Evolutionary conservation across 2,329 filamentous ascomycete genomes (phyloP).

Genomic region (Trichoderma hamatum): DNA sequence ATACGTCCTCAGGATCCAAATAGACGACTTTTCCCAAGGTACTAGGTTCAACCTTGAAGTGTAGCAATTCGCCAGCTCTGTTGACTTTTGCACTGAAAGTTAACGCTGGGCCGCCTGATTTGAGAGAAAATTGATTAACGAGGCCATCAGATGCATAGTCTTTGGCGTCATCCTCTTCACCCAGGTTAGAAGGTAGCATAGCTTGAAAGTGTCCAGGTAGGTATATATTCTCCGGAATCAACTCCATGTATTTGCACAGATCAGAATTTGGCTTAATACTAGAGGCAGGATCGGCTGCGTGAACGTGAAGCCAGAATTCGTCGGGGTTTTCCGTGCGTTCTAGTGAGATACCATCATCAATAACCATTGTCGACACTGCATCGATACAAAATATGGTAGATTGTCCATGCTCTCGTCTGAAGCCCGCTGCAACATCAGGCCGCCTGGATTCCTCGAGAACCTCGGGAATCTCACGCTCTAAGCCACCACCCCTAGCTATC

Average conservation of each 20-base stretch:
- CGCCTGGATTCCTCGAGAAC: constrained; percentile 41
- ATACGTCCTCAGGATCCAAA: constrained; percentile 57
- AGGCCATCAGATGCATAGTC: constrained; percentile 44
- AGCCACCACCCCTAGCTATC: constrained; percentile 48
- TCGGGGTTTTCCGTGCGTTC: constrained; percentile 56
- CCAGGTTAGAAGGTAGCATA: constrained; percentile 56
- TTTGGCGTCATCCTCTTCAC: constrained; percentile 34
- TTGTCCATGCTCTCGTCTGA: constrained; percentile 62
- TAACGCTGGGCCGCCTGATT: constrained; percentile 53
- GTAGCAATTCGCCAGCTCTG: constrained; percentile 54
- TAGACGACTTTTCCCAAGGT: constrained; percentile 58
- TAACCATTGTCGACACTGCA: constrained; percentile 64
- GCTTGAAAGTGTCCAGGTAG: constrained; percentile 59
- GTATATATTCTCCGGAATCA: constrained; percentile 63
- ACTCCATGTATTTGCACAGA: constrained; percentile 63
- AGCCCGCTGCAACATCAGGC: constrained; percentile 49
- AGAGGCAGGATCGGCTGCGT: constrained; percentile 78
- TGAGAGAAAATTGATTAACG: constrained; percentile 59
- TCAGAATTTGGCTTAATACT: constrained; percentile 62
- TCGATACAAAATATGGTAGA: constrained; percentile 75
- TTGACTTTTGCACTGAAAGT: constrained; percentile 66
- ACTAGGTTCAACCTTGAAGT: constrained; percentile 58
- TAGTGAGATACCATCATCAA: constrained; percentile 79
- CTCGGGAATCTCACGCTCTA: constrained; percentile 42
- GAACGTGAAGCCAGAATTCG: constrained; percentile 75